Evolutionary conservation across 2,329 filamentous ascomycete genomes (phyloP).

Genomic region (Talaromyces islandicus): DNA sequence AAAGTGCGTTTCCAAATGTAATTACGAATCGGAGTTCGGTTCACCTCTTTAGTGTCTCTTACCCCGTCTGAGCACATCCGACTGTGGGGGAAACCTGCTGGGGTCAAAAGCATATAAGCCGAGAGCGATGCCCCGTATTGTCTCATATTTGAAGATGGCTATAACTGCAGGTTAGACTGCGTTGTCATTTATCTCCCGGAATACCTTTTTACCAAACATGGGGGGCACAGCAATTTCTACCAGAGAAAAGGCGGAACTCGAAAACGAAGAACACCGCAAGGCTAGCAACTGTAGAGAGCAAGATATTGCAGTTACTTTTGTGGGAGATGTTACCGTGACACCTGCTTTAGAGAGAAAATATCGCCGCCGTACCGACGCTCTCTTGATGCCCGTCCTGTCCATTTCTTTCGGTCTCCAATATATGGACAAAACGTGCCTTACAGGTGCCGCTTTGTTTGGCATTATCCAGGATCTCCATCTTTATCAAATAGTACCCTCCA

Average conservation of each 20-base stretch:
- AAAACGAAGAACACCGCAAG: background rate
- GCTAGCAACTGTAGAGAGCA: background rate
- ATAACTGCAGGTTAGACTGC: background rate
- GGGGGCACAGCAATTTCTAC: background rate
- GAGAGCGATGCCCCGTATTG: background rate
- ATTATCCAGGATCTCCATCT: constrained; percentile 51
- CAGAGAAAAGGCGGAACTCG: background rate
- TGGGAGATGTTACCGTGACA: background rate
- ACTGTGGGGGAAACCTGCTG: background rate
- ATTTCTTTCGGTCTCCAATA: background rate
- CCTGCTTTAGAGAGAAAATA: background rate
- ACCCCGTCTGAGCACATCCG: background rate
- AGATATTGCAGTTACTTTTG: background rate
- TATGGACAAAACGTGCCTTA: constrained; percentile 43
- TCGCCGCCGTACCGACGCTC: background rate
- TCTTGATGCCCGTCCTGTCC: background rate
- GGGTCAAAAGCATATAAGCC: background rate
- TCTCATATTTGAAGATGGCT: background rate
- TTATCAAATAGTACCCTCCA: background rate
- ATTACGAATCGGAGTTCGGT: background rate
- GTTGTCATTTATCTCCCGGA: no score
- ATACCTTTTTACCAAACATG: background rate
- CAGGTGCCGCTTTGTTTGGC: constrained; percentile 61
- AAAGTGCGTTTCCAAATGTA: background rate
- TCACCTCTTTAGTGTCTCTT: background rate